Conservation (phyloP, 179 eudicot species). For the Vitellaria paradoxa region DNA sequence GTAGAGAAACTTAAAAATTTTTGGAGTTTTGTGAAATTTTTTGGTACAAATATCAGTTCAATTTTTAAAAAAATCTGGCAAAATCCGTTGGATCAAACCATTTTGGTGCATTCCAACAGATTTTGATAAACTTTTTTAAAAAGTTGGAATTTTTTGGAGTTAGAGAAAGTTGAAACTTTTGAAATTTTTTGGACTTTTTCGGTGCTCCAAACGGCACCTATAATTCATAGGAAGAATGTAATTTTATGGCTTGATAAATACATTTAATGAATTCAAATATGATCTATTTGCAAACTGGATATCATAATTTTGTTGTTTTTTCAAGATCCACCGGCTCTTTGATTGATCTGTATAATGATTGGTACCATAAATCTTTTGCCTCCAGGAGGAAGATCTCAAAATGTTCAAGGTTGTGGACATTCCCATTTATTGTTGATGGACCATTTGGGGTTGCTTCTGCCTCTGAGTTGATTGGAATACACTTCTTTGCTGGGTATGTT, state of each 20-base stretch:
- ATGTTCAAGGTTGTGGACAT: slow-evolving; percentile 63
- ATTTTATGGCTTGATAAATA: neutral
- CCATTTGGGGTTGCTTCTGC: slow-evolving; percentile 84
- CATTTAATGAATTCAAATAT: neutral
- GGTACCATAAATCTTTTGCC: neutral
- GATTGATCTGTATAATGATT: neutral
- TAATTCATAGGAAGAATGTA: no score
- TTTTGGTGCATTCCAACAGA: no score
- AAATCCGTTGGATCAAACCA: no score
- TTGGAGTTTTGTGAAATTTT: no score
- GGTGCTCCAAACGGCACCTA: no score
- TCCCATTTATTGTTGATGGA: slow-evolving; percentile 77
- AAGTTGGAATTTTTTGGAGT: no score
- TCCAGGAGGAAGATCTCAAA: slow-evolving; percentile 49
- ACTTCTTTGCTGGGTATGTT: slow-evolving; percentile 41
- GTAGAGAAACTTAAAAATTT: no score
- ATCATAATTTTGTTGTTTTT: neutral
- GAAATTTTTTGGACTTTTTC: no score
- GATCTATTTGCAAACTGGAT: neutral
- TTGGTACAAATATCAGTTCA: no score
- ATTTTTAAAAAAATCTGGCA: no score
- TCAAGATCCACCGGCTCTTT: neutral
- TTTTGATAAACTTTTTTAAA: no score
- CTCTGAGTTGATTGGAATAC: slow-evolving; percentile 67
- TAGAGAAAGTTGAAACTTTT: no score